Conservation (phyloP, 805 yeast genomes). For the Saccharomycopsis sp. region DNA sequence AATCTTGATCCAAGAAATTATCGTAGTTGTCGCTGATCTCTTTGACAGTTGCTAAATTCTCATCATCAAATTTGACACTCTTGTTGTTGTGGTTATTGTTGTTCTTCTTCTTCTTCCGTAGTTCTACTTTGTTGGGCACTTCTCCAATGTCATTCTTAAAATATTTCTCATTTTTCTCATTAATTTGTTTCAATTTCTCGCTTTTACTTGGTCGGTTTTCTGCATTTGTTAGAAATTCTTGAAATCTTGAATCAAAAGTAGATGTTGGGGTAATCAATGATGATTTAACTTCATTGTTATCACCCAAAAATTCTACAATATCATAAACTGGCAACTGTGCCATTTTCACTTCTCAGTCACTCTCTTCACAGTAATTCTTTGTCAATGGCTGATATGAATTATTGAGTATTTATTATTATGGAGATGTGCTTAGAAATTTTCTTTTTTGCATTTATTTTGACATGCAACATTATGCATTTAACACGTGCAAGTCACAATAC, state of each 20-base stretch:
- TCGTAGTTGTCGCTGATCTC: conserved; percentile 2
- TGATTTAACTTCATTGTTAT: conserved; percentile 7
- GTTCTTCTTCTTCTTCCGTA: background rate
- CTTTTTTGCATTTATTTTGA: background rate
- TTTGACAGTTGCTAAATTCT: background rate
- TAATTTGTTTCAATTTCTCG: conserved; percentile 1
- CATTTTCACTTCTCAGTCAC: background rate
- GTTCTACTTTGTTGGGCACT: background rate
- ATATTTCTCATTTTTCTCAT: conserved; percentile 14
- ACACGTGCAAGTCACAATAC: background rate
- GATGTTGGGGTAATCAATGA: conserved; percentile 13
- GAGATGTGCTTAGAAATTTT: background rate
- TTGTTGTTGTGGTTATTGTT: background rate
- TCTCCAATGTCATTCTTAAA: conserved; percentile 7
- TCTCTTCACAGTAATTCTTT: background rate
- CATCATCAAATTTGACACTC: background rate
- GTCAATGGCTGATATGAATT: background rate
- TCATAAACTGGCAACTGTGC: conserved; percentile 16
- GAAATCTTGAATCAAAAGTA: conserved; percentile 1
- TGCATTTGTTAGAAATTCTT: background rate
- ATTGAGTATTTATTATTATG: background rate
- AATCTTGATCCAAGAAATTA: conserved; percentile 1
- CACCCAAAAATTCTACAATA: conserved; percentile 17
- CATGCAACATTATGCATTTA: no score
- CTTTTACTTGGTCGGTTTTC: background rate